phyloP scores from a whole-genome alignment of 2,329 filamentous ascomycete genomes.

The Fusarium globosum region DNA sequence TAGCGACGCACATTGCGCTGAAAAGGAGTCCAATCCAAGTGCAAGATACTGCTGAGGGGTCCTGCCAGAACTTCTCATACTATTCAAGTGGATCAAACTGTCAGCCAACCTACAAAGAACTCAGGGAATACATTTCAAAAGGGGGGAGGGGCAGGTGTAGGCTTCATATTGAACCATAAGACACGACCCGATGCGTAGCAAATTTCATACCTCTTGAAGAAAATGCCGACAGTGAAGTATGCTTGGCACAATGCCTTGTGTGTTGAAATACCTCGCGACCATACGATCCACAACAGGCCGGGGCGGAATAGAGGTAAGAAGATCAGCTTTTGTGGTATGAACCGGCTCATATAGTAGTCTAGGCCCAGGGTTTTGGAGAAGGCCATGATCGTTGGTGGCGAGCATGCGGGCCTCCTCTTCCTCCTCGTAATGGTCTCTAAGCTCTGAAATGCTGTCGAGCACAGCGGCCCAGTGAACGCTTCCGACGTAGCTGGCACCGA shows the following conservation, averaged over 20 bases:
- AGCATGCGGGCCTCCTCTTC: background rate
- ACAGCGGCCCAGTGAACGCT: background rate
- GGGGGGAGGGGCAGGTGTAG: background rate
- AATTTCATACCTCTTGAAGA: background rate
- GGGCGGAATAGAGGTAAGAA: background rate
- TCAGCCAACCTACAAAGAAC: background rate
- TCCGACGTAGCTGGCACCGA: background rate
- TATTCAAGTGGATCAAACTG: background rate
- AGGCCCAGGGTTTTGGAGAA: background rate
- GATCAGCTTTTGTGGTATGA: background rate
- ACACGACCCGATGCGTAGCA: background rate
- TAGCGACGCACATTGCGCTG: background rate
- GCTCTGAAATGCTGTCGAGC: background rate
- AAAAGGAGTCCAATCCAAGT: background rate
- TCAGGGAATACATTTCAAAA: background rate
- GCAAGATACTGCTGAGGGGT: background rate
- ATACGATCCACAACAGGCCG: background rate
- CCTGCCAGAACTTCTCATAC: background rate
- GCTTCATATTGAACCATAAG: no score
- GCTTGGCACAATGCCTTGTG: background rate
- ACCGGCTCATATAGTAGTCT: background rate
- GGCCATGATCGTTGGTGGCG: fast-evolving
- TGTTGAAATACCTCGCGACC: background rate
- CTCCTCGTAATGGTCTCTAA: background rate
- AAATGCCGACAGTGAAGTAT: background rate